phyloP scores from a whole-genome alignment of 2,329 filamentous ascomycete species.

The Colletotrichum caudatum region DNA sequence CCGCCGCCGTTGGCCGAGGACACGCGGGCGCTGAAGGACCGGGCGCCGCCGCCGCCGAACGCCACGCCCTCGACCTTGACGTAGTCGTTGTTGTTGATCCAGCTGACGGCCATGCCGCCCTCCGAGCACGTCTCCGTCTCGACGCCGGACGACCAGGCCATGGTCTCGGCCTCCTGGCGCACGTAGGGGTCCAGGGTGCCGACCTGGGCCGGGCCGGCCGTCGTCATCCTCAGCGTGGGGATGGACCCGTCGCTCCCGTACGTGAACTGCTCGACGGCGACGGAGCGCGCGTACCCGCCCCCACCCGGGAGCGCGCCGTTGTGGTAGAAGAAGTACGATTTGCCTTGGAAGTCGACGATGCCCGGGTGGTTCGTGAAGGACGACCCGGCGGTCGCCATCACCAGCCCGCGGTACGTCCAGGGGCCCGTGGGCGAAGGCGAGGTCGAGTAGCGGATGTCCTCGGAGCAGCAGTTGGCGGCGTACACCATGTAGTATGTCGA shows the following conservation, averaged over 20 bases:
- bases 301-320: background rate
- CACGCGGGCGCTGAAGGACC: constrained; percentile 45
- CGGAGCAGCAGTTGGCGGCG: constrained; percentile 48
- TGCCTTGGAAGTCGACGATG: background rate
- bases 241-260: constrained; percentile 46
- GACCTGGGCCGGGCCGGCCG: constrained; percentile 46
- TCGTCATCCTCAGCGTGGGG: constrained; percentile 47
- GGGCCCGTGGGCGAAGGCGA: constrained; percentile 41
- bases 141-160: constrained; percentile 47
- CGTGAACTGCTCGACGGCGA: constrained; percentile 2
- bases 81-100: constrained; percentile 49
- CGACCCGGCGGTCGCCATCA: background rate
- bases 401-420: background rate
- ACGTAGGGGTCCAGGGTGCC: constrained; percentile 47
- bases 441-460: constrained; percentile 50
- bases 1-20: constrained; percentile 40
- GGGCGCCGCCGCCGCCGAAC: constrained; percentile 47
- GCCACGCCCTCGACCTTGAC: constrained; percentile 50
- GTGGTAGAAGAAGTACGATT: constrained; percentile 2
- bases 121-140: constrained; percentile 45
- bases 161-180: constrained; percentile 48
- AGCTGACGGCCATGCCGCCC: constrained; percentile 46
- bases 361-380: constrained; percentile 5
- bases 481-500: constrained; percentile 49
- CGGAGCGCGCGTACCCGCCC: background rate